Evolutionary conservation across 106 monocot genomes (phyloP).

Genomic region (Apostasia ramifera): DNA sequence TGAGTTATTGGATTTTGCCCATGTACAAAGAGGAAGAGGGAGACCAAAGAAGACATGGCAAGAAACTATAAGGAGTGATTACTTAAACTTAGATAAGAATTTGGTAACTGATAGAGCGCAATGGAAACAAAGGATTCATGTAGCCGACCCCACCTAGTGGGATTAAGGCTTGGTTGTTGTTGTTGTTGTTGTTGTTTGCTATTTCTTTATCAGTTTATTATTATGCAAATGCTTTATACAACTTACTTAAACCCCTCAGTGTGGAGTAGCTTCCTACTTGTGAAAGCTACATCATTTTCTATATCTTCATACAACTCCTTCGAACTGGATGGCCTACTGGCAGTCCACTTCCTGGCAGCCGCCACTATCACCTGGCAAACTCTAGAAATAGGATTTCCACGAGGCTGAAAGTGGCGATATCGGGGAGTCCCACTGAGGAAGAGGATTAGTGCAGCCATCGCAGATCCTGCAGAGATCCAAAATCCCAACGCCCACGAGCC

Average conservation of each 20-base stretch:
- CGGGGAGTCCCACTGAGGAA: slow-evolving; percentile 39
- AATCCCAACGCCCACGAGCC: slow-evolving; percentile 51
- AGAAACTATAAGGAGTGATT: too few relatives aligned
- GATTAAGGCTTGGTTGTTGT: too few relatives aligned
- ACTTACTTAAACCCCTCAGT: slow-evolving; percentile 20
- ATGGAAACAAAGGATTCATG: too few relatives aligned
- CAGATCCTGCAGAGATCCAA: slow-evolving; percentile 45
- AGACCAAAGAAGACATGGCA: too few relatives aligned
- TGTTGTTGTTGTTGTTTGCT: too few relatives aligned
- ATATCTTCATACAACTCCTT: slow-evolving; percentile 28
- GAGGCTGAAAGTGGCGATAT: slow-evolving; percentile 43
- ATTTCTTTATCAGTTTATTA: too few relatives aligned
- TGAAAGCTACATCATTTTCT: slow-evolving; percentile 12
- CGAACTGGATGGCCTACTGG: background rate
- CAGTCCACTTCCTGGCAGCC: slow-evolving; percentile 27
- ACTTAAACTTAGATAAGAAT: too few relatives aligned
- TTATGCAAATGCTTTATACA: background rate
- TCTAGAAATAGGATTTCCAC: slow-evolving; percentile 40
- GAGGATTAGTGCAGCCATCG: slow-evolving; percentile 27
- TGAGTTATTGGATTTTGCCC: too few relatives aligned
- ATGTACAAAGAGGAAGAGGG: too few relatives aligned
- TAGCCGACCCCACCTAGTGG: too few relatives aligned
- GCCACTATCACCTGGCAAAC: slow-evolving; percentile 41
- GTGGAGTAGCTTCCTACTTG: slow-evolving; percentile 18
- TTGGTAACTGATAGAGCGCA: too few relatives aligned